Evolutionary conservation across 345 rosid species (phyloP).

Genomic region (Acer saccharum): DNA sequence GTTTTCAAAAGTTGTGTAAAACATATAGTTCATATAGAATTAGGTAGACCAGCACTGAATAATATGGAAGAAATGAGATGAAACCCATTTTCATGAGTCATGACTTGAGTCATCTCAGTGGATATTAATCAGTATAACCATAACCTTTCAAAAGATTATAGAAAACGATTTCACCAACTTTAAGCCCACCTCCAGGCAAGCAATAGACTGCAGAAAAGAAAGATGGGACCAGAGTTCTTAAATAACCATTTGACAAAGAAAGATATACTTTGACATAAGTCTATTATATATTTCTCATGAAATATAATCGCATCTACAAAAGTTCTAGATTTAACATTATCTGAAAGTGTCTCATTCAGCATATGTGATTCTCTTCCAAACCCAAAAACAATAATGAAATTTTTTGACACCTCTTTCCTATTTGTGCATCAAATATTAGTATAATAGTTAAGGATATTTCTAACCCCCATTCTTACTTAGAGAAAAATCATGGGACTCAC

Average conservation of each 20-base stretch:
- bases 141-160: not conserved
- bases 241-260: not conserved
- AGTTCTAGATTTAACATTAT: not conserved
- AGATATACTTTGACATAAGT: not conserved
- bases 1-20: not conserved
- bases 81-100: not conserved
- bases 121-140: not conserved
- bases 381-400: not conserved
- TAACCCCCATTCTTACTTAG: not conserved
- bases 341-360: not conserved
- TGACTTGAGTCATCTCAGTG: not conserved
- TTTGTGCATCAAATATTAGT: constrained; percentile 5
- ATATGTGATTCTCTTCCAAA: not conserved
- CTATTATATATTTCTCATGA: not conserved
- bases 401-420: not conserved
- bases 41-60: not conserved
- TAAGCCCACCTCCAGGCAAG: not conserved
- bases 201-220: not conserved
- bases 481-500: not conserved
- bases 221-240: not conserved
- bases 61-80: constrained; percentile 1
- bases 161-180: not conserved
- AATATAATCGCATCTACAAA: not conserved
- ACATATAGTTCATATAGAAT: not conserved
- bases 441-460: not conserved